Evolutionary conservation across 108 stramenopile species (phyloP).

Genomic region (Skeletonema potamos): DNA sequence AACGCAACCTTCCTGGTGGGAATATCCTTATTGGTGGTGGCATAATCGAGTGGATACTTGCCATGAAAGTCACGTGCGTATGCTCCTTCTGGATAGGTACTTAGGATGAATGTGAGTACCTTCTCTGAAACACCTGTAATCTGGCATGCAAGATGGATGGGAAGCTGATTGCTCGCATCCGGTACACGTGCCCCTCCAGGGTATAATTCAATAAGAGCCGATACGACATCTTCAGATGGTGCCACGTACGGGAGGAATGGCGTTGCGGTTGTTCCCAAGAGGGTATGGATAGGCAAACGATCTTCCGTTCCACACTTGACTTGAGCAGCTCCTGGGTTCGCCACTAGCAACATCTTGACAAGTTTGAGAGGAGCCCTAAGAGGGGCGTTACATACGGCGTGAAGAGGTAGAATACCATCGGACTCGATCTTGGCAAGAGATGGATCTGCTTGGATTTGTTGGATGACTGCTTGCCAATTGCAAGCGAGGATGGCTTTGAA

Average conservation of each 20-base stretch:
- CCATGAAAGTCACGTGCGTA: conserved; percentile 18
- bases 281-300: conserved; percentile 17
- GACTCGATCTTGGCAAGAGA: conserved; percentile 5
- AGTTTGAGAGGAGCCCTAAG: conserved; percentile 10
- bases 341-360: conserved; percentile 12
- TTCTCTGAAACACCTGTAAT: conserved; percentile 1
- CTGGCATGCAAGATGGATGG: conserved; percentile 25
- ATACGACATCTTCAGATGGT: conserved; percentile 3
- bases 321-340: conserved; percentile 3
- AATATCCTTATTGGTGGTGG: conserved; percentile 9
- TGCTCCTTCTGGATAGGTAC: conserved; percentile 35
- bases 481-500: background rate
- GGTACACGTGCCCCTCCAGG: conserved; percentile 11
- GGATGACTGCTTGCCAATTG: conserved; percentile 7
- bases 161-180: conserved; percentile 13
- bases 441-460: conserved; percentile 14
- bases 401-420: conserved; percentile 2
- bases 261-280: background rate
- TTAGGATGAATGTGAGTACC: conserved; percentile 18
- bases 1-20: conserved; percentile 23
- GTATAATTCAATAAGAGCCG: conserved; percentile 15
- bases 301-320: background rate
- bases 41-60: conserved; percentile 14
- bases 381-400: conserved; percentile 1
- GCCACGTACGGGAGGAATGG: background rate